phyloP scores from a whole-genome alignment of 208 protist genomes.

The Lotmaria passim region DNA sequence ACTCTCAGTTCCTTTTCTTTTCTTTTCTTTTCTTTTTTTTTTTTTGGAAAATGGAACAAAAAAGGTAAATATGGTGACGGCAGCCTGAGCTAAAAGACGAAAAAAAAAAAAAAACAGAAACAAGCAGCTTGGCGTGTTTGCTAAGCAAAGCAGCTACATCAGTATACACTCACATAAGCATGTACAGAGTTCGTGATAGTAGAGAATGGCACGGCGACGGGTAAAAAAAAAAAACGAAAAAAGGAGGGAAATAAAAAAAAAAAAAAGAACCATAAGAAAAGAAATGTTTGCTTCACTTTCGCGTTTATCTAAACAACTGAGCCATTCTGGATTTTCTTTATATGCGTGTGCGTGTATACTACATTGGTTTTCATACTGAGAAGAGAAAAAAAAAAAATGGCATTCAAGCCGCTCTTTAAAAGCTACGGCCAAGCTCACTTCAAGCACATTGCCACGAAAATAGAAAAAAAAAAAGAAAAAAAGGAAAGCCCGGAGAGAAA shows the following conservation, averaged over 20 bases:
- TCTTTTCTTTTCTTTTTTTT: not conserved
- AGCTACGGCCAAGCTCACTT: no score
- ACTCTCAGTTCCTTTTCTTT: not conserved
- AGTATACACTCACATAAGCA: constrained; percentile 1
- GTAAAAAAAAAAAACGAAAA: constrained; percentile 1
- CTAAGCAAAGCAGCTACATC: constrained; percentile 4
- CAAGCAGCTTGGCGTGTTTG: not conserved
- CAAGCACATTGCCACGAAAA: no score
- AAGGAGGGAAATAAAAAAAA: not conserved
- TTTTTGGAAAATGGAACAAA: not conserved
- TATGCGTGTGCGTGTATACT: no score
- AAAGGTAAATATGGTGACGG: not conserved
- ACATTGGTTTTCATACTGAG: no score
- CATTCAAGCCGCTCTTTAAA: no score
- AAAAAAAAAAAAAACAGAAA: constrained; percentile 22
- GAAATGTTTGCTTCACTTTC: no score
- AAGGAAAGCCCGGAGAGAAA: not conserved
- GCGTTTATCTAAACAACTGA: no score
- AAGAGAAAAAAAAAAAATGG: no score
- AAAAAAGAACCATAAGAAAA: not conserved
- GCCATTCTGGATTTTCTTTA: no score
- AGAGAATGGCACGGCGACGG: not conserved
- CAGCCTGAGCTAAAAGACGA: constrained; percentile 1
- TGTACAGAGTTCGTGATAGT: not conserved
- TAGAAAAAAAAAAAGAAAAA: not conserved